These are phyloP conservation scores for Sporothrix globosa DNA, from an alignment of 2,329 filamentous ascomycete species.

Conservation along the genomic window DNA sequence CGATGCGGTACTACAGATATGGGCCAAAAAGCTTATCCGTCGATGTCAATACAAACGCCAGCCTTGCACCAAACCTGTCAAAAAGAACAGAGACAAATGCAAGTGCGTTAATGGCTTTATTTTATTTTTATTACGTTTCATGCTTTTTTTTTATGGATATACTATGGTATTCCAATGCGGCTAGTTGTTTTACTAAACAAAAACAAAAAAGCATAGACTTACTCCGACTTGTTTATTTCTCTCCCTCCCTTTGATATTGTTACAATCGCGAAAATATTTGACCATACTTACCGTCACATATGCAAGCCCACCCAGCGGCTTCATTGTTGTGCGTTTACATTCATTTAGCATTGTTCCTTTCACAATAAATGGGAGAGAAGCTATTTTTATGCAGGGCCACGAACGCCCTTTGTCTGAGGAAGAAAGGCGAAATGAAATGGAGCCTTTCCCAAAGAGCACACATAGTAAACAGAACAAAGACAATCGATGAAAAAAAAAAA, in stretches of 20 bases:
- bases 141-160: too few species aligned
- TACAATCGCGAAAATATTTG: not conserved
- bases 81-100: too few species aligned
- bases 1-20: too few species aligned
- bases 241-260: not conserved
- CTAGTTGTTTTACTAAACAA: not conserved
- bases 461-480: constrained; percentile 22
- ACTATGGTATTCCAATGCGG: too few species aligned
- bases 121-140: too few species aligned
- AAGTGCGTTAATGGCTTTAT: too few species aligned
- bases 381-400: constrained; percentile 21
- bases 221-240: not conserved
- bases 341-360: constrained; percentile 19
- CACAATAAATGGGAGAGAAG: not conserved
- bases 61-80: too few species aligned
- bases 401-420: not conserved
- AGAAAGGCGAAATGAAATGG: too few species aligned
- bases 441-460: not conserved
- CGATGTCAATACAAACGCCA: too few species aligned
- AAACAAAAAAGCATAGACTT: not conserved
- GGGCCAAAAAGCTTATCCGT: too few species aligned
- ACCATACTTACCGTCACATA: not conserved
- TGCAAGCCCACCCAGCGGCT: not conserved
- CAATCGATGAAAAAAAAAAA: not conserved
- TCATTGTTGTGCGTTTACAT: not conserved